phyloP scores from a whole-genome alignment of 1,284 basidiomycete species.

The Tranzscheliella williamsii region DNA sequence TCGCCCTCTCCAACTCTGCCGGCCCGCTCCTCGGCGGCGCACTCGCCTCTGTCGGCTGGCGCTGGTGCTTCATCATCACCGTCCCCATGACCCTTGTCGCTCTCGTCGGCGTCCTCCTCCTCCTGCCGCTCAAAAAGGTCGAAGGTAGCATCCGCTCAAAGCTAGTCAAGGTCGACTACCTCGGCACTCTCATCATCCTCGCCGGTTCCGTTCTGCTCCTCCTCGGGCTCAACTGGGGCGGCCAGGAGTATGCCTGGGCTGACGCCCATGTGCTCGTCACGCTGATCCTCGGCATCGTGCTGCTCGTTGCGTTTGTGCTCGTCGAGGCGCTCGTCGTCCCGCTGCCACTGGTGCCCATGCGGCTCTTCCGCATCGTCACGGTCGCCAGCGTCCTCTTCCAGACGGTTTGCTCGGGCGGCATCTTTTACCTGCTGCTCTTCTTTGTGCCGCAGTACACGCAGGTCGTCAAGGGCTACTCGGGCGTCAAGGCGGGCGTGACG shows the following conservation, averaged over 20 bases:
- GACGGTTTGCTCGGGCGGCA: slow-evolving; percentile 33
- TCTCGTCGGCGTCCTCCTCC: slow-evolving; percentile 20
- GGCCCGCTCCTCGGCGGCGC: slow-evolving; percentile 49
- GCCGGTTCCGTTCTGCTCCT: slow-evolving; percentile 25
- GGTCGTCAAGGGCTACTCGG: slow-evolving; percentile 69
- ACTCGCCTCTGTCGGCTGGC: slow-evolving; percentile 24
- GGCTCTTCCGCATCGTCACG: slow-evolving; percentile 73
- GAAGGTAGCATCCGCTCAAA: slow-evolving; percentile 27
- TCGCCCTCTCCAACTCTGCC: slow-evolving; percentile 37
- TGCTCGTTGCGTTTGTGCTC: slow-evolving; percentile 69
- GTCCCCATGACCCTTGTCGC: slow-evolving; percentile 26
- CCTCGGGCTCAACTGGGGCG: slow-evolving; percentile 72
- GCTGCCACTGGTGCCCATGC: slow-evolving; percentile 65
- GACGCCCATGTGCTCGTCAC: slow-evolving; percentile 63
- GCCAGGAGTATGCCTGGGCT: slow-evolving; percentile 61
- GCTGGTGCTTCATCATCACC: slow-evolving; percentile 38
- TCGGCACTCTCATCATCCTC: slow-evolving; percentile 31
- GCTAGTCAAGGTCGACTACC: slow-evolving; percentile 30
- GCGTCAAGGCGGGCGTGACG: slow-evolving; percentile 69
- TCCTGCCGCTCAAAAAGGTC: slow-evolving; percentile 41
- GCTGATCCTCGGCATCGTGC: slow-evolving; percentile 67
- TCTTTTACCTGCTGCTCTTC: slow-evolving; percentile 55
- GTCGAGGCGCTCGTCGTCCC: slow-evolving; percentile 74
- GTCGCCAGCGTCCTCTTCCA: slow-evolving; percentile 70
- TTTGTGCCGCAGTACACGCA: slow-evolving; percentile 78